A percentile compares a stretch with the other conserved stretches of the same genome.
These are phyloP conservation scores for Tagetes patula DNA, from an alignment of 129 eudicot species.

Conservation along the genomic window DNA sequence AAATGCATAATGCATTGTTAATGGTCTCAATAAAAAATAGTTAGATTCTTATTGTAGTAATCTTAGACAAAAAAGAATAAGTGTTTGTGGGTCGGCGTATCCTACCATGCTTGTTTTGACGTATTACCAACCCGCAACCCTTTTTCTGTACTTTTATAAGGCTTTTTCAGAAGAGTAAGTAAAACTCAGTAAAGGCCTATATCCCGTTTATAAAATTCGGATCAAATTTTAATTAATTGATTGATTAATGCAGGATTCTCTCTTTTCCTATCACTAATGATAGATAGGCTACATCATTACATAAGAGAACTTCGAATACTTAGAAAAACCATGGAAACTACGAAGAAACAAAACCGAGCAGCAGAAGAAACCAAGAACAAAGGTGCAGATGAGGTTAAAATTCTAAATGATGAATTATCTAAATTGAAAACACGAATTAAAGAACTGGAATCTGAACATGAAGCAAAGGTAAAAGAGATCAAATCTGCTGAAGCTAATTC, in stretches of 20 bases:
- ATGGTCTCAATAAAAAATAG: not conserved
- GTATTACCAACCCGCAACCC: not conserved
- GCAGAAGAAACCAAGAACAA: constrained; percentile 59
- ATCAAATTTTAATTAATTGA: not conserved
- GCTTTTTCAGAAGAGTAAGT: not conserved
- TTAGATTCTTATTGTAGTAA: not conserved
- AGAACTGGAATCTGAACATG: constrained; percentile 48
- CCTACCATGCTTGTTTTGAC: not conserved
- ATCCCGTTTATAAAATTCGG: not conserved
- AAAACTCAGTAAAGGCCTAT: not conserved
- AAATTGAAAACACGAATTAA: constrained; percentile 40
- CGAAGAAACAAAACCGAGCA: constrained; percentile 60
- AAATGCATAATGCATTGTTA: not conserved
- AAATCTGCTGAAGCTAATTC: constrained; percentile 62
- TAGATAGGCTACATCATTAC: constrained; percentile 73
- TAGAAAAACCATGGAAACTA: constrained; percentile 57
- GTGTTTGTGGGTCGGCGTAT: not conserved
- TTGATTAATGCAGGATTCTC: constrained; percentile 51
- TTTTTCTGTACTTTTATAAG: not conserved
- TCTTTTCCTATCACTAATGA: constrained; percentile 64
- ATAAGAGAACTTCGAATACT: constrained; percentile 63
- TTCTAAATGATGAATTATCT: constrained; percentile 48
- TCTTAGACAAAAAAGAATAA: not conserved
- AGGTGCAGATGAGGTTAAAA: constrained; percentile 50
- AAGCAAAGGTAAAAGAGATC: constrained; percentile 50